These are phyloP conservation scores for Proliferodiscus dingleyae DNA, from an alignment of 2,329 filamentous ascomycete species.

Conservation along the genomic window DNA sequence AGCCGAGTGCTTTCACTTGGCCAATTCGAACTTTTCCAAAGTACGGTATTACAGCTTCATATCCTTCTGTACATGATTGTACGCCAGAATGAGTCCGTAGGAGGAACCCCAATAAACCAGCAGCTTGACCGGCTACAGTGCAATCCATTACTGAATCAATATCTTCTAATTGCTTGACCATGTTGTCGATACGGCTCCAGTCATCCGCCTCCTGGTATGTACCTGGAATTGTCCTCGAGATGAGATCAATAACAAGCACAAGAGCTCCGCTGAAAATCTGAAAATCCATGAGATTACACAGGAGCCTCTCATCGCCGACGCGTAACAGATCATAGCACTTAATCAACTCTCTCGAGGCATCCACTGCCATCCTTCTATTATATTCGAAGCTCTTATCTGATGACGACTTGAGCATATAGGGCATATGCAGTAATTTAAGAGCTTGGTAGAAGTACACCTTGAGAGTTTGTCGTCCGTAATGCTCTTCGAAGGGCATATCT, in stretches of 20 bases:
- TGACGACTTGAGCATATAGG: conserved; percentile 40
- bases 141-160: conserved; percentile 34
- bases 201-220: conserved; percentile 33
- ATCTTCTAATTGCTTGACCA: conserved; percentile 31
- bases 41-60: conserved; percentile 40
- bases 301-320: conserved; percentile 28
- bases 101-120: conserved; percentile 37
- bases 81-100: conserved; percentile 23
- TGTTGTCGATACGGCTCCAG: conserved; percentile 33
- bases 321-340: conserved; percentile 29
- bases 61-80: conserved; percentile 25
- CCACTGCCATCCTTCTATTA: conserved; percentile 36
- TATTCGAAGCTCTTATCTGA: conserved; percentile 35
- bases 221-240: conserved; percentile 26
- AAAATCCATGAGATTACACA: conserved; percentile 45
- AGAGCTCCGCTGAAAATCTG: conserved; percentile 42
- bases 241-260: conserved; percentile 39
- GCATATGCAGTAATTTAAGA: conserved; percentile 40
- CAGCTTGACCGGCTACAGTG: conserved; percentile 39
- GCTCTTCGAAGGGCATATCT: conserved; percentile 24
- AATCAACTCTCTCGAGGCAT: conserved; percentile 35
- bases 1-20: background rate
- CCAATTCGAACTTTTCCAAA: conserved; percentile 35
- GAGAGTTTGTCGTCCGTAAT: conserved; percentile 31
- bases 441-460: conserved; percentile 38